phyloP scores from a whole-genome alignment of 1,139 yeast genomes.

The Taiozyma sp. region DNA sequence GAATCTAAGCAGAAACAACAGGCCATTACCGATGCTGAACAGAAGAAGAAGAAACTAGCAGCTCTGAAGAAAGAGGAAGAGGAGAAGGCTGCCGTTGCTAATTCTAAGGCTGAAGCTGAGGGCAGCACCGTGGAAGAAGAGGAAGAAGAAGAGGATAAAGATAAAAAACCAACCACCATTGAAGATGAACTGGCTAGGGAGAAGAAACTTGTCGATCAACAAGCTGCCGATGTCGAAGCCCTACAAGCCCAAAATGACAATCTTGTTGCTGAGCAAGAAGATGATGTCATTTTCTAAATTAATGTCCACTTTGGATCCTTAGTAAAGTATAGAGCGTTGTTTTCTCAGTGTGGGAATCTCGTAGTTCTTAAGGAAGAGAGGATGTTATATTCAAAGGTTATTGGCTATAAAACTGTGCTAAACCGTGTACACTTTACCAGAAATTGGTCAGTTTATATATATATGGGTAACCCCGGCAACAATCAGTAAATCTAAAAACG shows the following conservation, averaged over 20 bases:
- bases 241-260: constrained; percentile 17
- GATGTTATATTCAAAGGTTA: too few relatives aligned
- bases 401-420: too few relatives aligned
- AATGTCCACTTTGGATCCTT: neutral
- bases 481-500: too few relatives aligned
- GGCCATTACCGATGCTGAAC: constrained; percentile 30
- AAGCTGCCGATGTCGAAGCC: constrained; percentile 14
- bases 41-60: constrained; percentile 20
- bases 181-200: neutral
- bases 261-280: constrained; percentile 39
- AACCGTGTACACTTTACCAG: too few relatives aligned
- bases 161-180: constrained; percentile 5
- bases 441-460: too few relatives aligned
- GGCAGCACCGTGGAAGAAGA: constrained; percentile 13
- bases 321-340: neutral
- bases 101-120: constrained; percentile 7
- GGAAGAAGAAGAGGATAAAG: constrained; percentile 12
- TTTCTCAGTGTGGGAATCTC: neutral
- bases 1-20: constrained; percentile 78
- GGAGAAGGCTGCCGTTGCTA: constrained; percentile 4
- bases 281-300: constrained; percentile 41
- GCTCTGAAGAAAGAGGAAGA: constrained; percentile 19
- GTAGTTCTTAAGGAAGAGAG: too few relatives aligned
- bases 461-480: neutral
- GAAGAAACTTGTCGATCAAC: constrained; percentile 3